Evolutionary conservation across 257 asterid genomes (phyloP).

Genomic region (Nicotiana undulata): DNA sequence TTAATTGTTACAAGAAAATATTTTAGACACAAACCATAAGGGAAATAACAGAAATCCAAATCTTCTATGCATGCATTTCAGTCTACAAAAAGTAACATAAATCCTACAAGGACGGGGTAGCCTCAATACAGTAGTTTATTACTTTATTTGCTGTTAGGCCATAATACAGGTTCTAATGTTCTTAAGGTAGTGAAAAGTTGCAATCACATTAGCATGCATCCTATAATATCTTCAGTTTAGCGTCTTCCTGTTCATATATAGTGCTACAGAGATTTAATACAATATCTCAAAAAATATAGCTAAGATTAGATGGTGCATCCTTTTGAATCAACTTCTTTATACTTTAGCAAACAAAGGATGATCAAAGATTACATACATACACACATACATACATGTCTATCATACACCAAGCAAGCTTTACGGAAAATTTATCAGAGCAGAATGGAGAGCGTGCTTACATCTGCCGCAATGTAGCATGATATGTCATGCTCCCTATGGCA

Average conservation of each 20-base stretch:
- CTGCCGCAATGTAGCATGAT: constrained; percentile 84
- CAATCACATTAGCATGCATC: neutral
- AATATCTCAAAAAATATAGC: neutral
- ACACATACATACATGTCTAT: neutral
- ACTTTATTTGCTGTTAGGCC: neutral
- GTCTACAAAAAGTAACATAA: neutral
- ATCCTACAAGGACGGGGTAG: neutral
- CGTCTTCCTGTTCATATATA: neutral
- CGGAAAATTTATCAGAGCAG: neutral
- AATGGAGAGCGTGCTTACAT: constrained; percentile 48
- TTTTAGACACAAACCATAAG: neutral
- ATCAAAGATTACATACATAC: neutral
- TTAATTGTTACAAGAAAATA: neutral
- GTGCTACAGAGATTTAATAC: neutral
- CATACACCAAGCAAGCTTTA: neutral
- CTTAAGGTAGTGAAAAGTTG: neutral
- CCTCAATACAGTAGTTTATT: neutral
- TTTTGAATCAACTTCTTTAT: neutral
- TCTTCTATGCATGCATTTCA: neutral
- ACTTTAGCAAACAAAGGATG: neutral
- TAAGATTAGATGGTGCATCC: neutral
- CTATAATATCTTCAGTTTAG: neutral
- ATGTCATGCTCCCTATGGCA: constrained; percentile 81
- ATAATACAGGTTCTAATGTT: neutral
- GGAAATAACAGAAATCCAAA: neutral